Base-by-base conservation (phyloP, 1,284 basidiomycete species). In the Leccinum solheimii region DNA sequence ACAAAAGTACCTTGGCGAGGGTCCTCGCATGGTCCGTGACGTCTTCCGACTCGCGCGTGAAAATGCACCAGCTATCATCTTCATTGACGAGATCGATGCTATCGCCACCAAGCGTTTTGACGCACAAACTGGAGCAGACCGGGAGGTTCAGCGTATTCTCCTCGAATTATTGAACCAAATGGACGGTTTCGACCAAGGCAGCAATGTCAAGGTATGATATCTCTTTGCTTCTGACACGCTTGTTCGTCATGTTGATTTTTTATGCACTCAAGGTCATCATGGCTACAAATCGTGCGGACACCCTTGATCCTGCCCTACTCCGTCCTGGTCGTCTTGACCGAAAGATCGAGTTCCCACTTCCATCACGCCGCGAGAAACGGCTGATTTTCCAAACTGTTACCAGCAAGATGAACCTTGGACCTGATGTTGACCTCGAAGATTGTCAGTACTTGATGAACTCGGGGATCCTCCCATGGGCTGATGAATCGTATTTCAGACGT, bases 81-180 rank as follows among this genome's bases (percentile, higher is more conserved):
- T 99, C 79, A 99, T 99, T 74, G 97, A 98, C 75, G 97, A 99
- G 76, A 96, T 99, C 65, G 97, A 99, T 72, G 97, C 97, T 21
- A 99, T 99, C 74, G 97, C 97, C 4, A 99, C 97, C 45, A 99
- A 99, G 79, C 95, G 97, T 76, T 99, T 99, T 80, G 97, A 99
- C 72, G 97, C 97, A 3, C 97, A 99, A 77, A 99, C 97, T 1
- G 97, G 97, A 72, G 97, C 97, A 13, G 97, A 99, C 79, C 86
- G 97, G 68, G 97, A 99, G 79, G 97, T 99, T 19, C 97, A 99
- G 77, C 94, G 97, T 79, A 99, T 99, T 73, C 77, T 99, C 66
- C 87, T 99, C n/a, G 97, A 99, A 76, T 80, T 99, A 64, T 83
- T 99, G 64, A 99, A 98, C 75, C 97, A 99, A 76, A 99, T 99